Percentiles rank a stretch among this genome's conserved stretches.
phyloP scores from a whole-genome alignment of 192 early-diverging fungal species.

The Spizellomyces sp. region DNA sequence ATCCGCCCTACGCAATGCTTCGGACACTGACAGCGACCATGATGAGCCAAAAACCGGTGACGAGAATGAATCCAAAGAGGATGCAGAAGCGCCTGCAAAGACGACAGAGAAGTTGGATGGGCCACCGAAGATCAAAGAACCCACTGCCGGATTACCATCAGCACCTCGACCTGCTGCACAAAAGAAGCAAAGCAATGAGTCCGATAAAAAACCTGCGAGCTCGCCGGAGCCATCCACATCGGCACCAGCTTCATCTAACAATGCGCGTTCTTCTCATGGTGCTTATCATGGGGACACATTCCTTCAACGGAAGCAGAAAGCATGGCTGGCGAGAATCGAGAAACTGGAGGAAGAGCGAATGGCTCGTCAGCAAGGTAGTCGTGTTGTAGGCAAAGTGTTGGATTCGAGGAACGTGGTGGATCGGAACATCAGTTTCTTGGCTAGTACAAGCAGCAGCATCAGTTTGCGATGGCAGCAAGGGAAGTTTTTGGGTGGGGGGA shows the following conservation, averaged over 20 bases:
- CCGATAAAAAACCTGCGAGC: background rate
- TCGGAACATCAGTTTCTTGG: slow-evolving; percentile 74
- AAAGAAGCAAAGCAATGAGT: background rate
- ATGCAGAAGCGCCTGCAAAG: no score
- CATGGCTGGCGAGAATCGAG: slow-evolving; percentile 52
- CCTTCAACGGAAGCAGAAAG: slow-evolving; percentile 29
- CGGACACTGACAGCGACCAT: slow-evolving; percentile 20
- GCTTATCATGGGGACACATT: slow-evolving; percentile 20
- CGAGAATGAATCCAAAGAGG: background rate
- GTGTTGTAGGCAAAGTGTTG: slow-evolving; percentile 75
- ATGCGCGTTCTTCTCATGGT: background rate
- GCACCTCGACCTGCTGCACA: background rate
- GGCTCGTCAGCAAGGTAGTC: slow-evolving; percentile 50
- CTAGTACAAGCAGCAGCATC: slow-evolving; percentile 75
- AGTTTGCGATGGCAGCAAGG: slow-evolving; percentile 87
- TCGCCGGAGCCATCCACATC: background rate
- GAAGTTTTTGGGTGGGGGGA: slow-evolving; percentile 81
- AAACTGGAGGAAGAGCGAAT: slow-evolving; percentile 58
- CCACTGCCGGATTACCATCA: background rate
- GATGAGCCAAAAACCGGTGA: background rate
- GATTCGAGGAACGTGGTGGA: slow-evolving; percentile 77
- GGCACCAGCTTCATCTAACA: background rate
- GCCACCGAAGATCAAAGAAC: no score
- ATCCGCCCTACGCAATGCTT: slow-evolving; percentile 14
- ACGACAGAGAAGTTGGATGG: no score